Percentiles rank a stretch among this genome's conserved stretches.
Conservation (phyloP, 805 yeast genomes). For the Saccharomycopsis sp. region DNA sequence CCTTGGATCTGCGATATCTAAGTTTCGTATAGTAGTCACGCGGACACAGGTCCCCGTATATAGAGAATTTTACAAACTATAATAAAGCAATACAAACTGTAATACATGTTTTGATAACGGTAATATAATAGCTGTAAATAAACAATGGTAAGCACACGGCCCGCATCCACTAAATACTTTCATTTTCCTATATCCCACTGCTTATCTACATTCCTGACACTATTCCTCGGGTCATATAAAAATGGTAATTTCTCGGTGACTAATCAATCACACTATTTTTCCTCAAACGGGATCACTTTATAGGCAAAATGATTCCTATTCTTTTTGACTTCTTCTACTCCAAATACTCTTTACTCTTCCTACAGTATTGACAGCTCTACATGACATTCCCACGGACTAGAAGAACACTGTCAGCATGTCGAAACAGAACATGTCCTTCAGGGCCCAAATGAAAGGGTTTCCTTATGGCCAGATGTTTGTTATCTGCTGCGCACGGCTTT, state of each 20-base stretch:
- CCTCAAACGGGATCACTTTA: background rate
- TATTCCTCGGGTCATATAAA: background rate
- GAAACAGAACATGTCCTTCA: slow-evolving; percentile 28
- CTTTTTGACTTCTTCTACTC: background rate
- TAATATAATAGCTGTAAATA: too few species aligned
- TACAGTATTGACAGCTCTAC: background rate
- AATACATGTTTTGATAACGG: too few species aligned
- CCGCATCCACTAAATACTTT: too few species aligned
- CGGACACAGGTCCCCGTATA: too few species aligned
- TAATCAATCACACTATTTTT: background rate
- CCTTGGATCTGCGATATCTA: too few species aligned
- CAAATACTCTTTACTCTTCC: background rate
- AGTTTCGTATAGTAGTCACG: too few species aligned
- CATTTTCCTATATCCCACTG: background rate
- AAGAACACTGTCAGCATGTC: background rate
- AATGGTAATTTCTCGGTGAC: background rate
- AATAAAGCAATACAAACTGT: too few species aligned
- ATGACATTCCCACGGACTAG: background rate
- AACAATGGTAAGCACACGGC: too few species aligned
- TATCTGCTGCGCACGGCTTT: slow-evolving; percentile 41
- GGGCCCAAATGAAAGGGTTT: slow-evolving; percentile 49
- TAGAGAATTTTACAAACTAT: too few species aligned
- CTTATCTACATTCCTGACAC: background rate
- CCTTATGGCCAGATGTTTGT: slow-evolving; percentile 45
- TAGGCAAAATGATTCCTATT: background rate